Evolutionary conservation across 2,329 filamentous ascomycete species (phyloP), one percentile per base, ranked within the genome.

Genomic region (Aquanectria penicillioides): DNA sequence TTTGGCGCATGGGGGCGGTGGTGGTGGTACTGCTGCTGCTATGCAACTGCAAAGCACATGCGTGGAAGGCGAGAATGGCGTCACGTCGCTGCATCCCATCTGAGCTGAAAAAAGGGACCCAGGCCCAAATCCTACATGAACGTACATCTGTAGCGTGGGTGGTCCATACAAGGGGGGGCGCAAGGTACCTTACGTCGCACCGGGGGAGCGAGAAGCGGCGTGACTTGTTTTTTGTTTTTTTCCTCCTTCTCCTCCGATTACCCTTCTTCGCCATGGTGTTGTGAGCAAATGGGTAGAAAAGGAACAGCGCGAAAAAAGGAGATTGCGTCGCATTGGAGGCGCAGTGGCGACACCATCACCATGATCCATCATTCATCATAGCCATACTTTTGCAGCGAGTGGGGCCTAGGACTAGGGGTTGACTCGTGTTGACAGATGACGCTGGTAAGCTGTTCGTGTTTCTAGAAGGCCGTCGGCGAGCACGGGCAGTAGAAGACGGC

Each of bases 291-390:
- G 40, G 38, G 28, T 36, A 31, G 20, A n/a, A 40, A 20, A 38
- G 26, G 25, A 25, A 34, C 28, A 46, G 54, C 41, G 31, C 41
- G 22, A 26, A 50, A 40, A 33, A 62, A 48, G 56, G 64, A 68
- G 63, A 64, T 67, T 67, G 59, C 58, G 60, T 69, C 61, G 57
- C 64, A 56, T 66, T 62, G 37, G 57, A 48, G 62, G 66, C 66
- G 60, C 66, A 69, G 66, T 58, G 46, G 43, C 53, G 49, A 59
- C 63, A 46, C 51, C 57, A 43, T 47, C 34, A 50, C 36, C 33
- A 54, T 33, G 23, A 31, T 40, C 12, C 52, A 62, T 31, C 48
- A 41, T 57, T 34, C 26, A 47, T 33, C 54, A 58, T 54, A 38
- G 41, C 28, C 40, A 44, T 43, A 22, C 38, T 33, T 49, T 11